Conservation (phyloP, 331 rosid genomes). For the Quercus lobata region DNA sequence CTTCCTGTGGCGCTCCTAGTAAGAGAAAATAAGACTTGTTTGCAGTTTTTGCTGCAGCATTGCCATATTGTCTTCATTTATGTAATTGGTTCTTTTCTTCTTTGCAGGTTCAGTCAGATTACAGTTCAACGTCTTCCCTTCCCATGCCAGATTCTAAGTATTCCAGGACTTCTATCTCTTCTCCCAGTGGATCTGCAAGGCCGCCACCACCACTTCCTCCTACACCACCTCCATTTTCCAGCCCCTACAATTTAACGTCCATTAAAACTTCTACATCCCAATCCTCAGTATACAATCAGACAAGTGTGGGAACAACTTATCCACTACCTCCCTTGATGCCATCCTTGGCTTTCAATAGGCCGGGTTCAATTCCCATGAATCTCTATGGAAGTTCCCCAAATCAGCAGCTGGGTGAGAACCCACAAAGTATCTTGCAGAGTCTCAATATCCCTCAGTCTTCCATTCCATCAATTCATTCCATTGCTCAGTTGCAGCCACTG, state of each 20-base stretch:
- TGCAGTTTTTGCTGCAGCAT: slow-evolving; percentile 14
- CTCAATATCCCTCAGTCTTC: slow-evolving; percentile 53
- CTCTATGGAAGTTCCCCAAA: slow-evolving; percentile 48
- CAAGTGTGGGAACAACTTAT: slow-evolving; percentile 45
- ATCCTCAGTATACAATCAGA: slow-evolving; percentile 54
- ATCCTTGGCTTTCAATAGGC: slow-evolving; percentile 53
- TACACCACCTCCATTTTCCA: slow-evolving; percentile 87
- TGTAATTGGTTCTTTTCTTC: not conserved
- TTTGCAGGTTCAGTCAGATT: slow-evolving; percentile 73
- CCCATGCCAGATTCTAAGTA: slow-evolving; percentile 57
- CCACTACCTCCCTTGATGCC: slow-evolving; percentile 47
- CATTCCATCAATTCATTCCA: slow-evolving; percentile 63
- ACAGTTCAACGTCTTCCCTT: slow-evolving; percentile 49
- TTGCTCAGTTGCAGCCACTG: slow-evolving; percentile 86
- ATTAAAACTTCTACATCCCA: slow-evolving; percentile 55
- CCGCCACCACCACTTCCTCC: slow-evolving; percentile 98
- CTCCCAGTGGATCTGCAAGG: slow-evolving; percentile 75
- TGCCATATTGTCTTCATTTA: not conserved
- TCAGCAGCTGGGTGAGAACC: slow-evolving; percentile 75
- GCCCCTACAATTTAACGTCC: slow-evolving; percentile 57
- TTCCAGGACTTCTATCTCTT: slow-evolving; percentile 57
- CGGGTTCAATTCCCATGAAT: slow-evolving; percentile 54
- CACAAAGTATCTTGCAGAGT: slow-evolving; percentile 53
- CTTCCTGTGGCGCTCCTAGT: slow-evolving; percentile 57
- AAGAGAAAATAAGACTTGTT: slow-evolving; percentile 21